phyloP scores from a whole-genome alignment of 805 yeast species.

The Lipomyces orientalis region DNA sequence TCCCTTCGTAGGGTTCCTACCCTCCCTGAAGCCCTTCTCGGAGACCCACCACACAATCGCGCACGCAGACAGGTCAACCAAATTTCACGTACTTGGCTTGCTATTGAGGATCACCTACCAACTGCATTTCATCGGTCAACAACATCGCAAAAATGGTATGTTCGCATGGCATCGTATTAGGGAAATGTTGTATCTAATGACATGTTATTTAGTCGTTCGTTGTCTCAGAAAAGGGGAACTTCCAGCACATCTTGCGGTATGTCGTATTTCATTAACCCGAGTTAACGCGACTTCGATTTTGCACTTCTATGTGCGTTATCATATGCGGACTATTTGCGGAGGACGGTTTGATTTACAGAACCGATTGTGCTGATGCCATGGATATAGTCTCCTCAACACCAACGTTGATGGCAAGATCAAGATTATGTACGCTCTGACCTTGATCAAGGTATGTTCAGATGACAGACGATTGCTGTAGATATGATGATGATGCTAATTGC shows the following conservation, averaged over 20 bases:
- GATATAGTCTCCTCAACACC: conserved; percentile 94
- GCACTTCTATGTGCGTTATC: not conserved
- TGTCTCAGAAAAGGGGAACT: conserved; percentile 98
- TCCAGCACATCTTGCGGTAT: conserved; percentile 99
- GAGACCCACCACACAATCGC: not conserved
- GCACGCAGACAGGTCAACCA: not conserved
- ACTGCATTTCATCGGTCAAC: conserved; percentile 2
- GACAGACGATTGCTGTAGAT: not conserved
- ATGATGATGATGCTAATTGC: not conserved
- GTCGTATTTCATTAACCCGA: conserved; percentile 47
- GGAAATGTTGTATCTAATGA: not conserved
- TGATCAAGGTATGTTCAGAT: conserved; percentile 56
- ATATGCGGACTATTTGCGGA: not conserved
- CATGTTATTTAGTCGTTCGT: conserved; percentile 75
- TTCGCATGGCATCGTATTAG: not conserved
- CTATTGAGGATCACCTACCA: not conserved
- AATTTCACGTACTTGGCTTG: not conserved
- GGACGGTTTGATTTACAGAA: not conserved
- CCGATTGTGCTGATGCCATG: conserved; percentile 16
- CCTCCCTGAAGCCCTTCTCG: not conserved
- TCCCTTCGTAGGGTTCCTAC: not conserved
- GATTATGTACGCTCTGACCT: conserved; percentile 99
- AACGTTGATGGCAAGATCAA: conserved; percentile 99
- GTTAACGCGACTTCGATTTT: not conserved
- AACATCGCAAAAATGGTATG: conserved; percentile 21